Percentiles rank a stretch among this genome's conserved stretches.
Evolutionary conservation across 2,329 filamentous ascomycete genomes (phyloP).

Genomic region (Periglandula ipomoeae): DNA sequence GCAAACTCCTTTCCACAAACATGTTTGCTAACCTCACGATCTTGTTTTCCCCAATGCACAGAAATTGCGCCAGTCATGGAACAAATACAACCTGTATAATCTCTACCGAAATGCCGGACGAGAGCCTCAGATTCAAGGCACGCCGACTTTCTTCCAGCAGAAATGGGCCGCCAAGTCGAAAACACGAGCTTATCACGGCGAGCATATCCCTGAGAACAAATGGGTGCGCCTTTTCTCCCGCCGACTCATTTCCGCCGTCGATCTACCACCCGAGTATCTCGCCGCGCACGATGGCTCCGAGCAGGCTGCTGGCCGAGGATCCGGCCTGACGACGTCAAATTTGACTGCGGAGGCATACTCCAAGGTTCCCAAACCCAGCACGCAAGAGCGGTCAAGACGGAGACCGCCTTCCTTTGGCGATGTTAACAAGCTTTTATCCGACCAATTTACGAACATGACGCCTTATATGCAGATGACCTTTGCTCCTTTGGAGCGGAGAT

Average conservation of each 20-base stretch:
- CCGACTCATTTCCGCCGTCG: conserved; percentile 70
- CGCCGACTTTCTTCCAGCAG: conserved; percentile 85
- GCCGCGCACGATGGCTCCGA: conserved; percentile 74
- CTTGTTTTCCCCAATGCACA: conserved; percentile 26
- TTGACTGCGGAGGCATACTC: conserved; percentile 27
- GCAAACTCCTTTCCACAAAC: conserved; percentile 2
- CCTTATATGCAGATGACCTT: conserved; percentile 97
- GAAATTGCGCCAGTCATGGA: conserved; percentile 95
- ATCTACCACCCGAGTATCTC: conserved; percentile 75
- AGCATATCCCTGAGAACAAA: conserved; percentile 84
- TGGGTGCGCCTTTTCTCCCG: conserved; percentile 91
- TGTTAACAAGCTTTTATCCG: conserved; percentile 23
- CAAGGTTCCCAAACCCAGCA: conserved; percentile 16
- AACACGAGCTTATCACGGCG: conserved; percentile 84
- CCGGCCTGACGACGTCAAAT: conserved; percentile 42
- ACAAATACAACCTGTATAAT: conserved; percentile 95
- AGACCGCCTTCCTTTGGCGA: conserved; percentile 17
- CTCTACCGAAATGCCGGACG: conserved; percentile 37
- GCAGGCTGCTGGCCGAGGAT: conserved; percentile 74
- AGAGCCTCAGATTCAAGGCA: conserved; percentile 21
- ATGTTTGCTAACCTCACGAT: conserved; percentile 3
- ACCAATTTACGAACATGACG: conserved; percentile 41
- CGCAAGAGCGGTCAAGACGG: conserved; percentile 10
- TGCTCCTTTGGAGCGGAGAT: conserved; percentile 77
- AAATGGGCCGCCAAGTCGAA: conserved; percentile 90